Percentiles rank a stretch among this genome's conserved stretches.
Evolutionary conservation across 768 basidiomycete genomes (phyloP).

Genomic region (Lentinula sp.): DNA sequence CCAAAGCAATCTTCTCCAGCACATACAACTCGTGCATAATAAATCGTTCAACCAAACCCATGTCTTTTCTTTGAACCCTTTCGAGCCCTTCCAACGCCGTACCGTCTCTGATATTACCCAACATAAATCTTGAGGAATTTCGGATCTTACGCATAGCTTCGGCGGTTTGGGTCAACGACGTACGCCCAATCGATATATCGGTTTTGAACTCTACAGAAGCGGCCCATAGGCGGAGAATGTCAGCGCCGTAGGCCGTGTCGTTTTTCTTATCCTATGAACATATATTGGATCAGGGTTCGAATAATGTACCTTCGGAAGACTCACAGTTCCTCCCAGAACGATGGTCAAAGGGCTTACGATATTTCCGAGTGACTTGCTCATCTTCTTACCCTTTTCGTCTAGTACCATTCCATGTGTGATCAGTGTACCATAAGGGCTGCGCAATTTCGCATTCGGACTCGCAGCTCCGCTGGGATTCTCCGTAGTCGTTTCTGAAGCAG

Average conservation of each 20-base stretch:
- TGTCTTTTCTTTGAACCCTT: slow-evolving; percentile 35
- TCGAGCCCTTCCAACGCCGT: slow-evolving; percentile 21
- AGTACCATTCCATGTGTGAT: slow-evolving; percentile 98
- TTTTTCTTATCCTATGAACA: slow-evolving; percentile 53
- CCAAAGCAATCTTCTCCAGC: slow-evolving; percentile 61
- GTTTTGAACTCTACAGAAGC: slow-evolving; percentile 87
- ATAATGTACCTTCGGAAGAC: slow-evolving; percentile 12
- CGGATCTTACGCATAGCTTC: slow-evolving; percentile 80
- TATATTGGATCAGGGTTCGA: neutral
- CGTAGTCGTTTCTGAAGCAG: slow-evolving; percentile 22
- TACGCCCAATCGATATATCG: slow-evolving; percentile 83
- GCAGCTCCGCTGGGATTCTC: neutral
- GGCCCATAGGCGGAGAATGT: slow-evolving; percentile 85
- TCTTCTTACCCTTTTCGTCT: slow-evolving; percentile 85
- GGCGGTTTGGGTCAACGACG: slow-evolving; percentile 65
- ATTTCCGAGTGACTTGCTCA: slow-evolving; percentile 98
- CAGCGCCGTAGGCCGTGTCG: slow-evolving; percentile 78
- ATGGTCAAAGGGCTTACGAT: slow-evolving; percentile 80
- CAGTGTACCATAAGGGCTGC: slow-evolving; percentile 63
- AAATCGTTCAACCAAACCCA: slow-evolving; percentile 80
- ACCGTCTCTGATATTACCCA: slow-evolving; percentile 65
- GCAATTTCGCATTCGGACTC: slow-evolving; percentile 19
- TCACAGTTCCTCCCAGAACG: slow-evolving; percentile 71
- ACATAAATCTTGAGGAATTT: slow-evolving; percentile 80
- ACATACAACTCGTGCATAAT: slow-evolving; percentile 79